Conservation (phyloP, 2,329 filamentous ascomycete species). For the Colletotrichum noveboracense region DNA sequence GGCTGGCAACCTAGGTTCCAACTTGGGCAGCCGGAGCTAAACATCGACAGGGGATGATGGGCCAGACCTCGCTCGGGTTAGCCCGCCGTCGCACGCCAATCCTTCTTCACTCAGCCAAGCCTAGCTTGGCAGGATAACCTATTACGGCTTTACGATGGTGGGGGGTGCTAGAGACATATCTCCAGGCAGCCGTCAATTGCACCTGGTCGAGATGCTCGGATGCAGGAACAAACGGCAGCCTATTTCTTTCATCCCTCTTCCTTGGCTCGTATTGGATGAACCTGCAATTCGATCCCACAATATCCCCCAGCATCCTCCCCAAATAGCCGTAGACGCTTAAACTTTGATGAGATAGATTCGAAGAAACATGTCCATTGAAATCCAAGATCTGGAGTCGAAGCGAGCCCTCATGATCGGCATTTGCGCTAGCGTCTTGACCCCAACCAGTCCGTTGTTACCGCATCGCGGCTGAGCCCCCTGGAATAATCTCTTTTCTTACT, state of each 20-base stretch:
- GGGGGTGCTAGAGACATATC: neutral
- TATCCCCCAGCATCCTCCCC: neutral
- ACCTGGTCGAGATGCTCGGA: neutral
- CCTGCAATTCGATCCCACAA: neutral
- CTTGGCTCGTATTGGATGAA: constrained; percentile 7
- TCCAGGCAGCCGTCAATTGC: constrained; percentile 14
- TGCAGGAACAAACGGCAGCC: constrained; percentile 1
- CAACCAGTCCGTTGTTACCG: neutral
- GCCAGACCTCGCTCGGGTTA: neutral
- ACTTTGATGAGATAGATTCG: neutral
- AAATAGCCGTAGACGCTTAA: neutral
- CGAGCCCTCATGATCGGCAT: neutral
- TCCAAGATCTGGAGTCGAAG: neutral
- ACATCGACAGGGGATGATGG: neutral
- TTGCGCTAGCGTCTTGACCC: constrained; percentile 1
- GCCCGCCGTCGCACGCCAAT: neutral
- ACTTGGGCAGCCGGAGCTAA: neutral
- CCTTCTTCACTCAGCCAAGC: neutral
- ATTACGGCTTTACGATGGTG: neutral
- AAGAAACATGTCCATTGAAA: neutral
- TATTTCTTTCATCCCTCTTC: neutral
- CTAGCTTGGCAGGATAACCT: neutral
- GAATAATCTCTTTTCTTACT: constrained; percentile 1
- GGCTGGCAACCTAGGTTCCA: neutral
- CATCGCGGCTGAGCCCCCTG: neutral